Percentiles rank a stretch among this genome's conserved stretches.
Conservation (phyloP, 1,284 basidiomycete genomes). For the Singerocomus inundabilis region DNA sequence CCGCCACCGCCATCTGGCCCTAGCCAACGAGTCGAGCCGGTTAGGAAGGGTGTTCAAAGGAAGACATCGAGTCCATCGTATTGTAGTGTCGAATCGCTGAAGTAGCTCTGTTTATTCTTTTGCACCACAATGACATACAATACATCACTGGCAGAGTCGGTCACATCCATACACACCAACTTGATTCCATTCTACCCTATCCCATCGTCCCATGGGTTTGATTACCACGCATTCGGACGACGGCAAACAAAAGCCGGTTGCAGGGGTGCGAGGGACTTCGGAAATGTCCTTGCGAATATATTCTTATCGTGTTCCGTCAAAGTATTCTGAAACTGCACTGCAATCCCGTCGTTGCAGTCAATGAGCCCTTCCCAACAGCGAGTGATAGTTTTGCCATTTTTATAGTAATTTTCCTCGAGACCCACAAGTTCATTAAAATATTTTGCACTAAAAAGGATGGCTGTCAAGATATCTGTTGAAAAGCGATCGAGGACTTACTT, state of each 20-base stretch:
- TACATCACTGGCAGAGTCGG: background rate
- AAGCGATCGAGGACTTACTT: slow-evolving; percentile 9
- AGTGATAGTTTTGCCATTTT: slow-evolving; percentile 32
- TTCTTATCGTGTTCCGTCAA: slow-evolving; percentile 40
- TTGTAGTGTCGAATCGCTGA: background rate
- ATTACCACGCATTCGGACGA: slow-evolving; percentile 6
- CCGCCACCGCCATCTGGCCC: too few species aligned
- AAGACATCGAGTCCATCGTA: too few species aligned
- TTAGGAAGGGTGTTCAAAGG: too few species aligned
- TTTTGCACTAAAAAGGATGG: slow-evolving; percentile 29
- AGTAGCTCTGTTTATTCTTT: background rate
- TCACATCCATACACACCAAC: background rate
- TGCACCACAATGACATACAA: background rate
- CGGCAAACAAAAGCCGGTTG: slow-evolving; percentile 18
- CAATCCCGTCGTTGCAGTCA: slow-evolving; percentile 31
- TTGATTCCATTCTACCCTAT: background rate
- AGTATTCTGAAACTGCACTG: slow-evolving; percentile 27
- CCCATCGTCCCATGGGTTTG: background rate
- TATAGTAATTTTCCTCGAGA: slow-evolving; percentile 44
- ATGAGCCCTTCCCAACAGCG: slow-evolving; percentile 37
- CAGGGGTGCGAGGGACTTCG: slow-evolving; percentile 33
- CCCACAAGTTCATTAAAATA: slow-evolving; percentile 42
- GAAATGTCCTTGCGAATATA: slow-evolving; percentile 37
- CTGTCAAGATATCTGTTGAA: slow-evolving; percentile 2
- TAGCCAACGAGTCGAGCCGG: too few species aligned